Percentiles rank a stretch among this genome's conserved stretches.
phyloP scores from a whole-genome alignment of 345 rosid species.

The Hibiscus trionum region DNA sequence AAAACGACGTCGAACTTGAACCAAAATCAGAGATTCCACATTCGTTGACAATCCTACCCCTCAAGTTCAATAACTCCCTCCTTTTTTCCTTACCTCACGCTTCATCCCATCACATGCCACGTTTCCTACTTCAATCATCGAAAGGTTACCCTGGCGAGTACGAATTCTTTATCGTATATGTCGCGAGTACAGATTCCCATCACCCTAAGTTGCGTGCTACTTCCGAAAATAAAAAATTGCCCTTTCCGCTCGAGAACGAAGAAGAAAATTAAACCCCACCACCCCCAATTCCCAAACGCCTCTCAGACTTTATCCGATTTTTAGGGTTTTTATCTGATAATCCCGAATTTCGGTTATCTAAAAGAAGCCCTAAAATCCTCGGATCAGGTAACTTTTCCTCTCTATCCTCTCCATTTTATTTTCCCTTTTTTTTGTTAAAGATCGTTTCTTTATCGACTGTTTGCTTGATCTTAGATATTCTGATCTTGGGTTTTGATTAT shows the following conservation, averaged over 20 bases:
- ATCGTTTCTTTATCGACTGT: not conserved
- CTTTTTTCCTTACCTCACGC: not conserved
- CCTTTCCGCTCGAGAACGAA: not conserved
- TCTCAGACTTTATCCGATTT: not conserved
- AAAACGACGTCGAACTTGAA: not conserved
- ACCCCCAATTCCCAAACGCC: not conserved
- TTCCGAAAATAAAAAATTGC: not conserved
- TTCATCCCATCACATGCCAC: not conserved
- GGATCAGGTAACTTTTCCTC: conserved; percentile 4
- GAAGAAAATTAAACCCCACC: not conserved
- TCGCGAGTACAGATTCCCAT: not conserved
- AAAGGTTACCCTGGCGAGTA: not conserved
- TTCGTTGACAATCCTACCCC: not conserved
- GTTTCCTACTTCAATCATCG: not conserved
- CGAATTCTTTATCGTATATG: not conserved
- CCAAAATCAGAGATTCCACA: not conserved
- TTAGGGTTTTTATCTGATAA: conserved; percentile 1
- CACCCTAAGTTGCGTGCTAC: not conserved
- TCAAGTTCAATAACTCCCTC: not conserved
- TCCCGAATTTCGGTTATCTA: not conserved
- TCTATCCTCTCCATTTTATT: not conserved
- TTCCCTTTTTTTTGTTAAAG: not conserved
- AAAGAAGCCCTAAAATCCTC: conserved; percentile 2
- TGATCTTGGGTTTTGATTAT: not conserved
- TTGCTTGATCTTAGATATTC: not conserved